Conservation (phyloP, 2,329 filamentous ascomycete genomes). For the Myriosclerotinia curreyana region DNA sequence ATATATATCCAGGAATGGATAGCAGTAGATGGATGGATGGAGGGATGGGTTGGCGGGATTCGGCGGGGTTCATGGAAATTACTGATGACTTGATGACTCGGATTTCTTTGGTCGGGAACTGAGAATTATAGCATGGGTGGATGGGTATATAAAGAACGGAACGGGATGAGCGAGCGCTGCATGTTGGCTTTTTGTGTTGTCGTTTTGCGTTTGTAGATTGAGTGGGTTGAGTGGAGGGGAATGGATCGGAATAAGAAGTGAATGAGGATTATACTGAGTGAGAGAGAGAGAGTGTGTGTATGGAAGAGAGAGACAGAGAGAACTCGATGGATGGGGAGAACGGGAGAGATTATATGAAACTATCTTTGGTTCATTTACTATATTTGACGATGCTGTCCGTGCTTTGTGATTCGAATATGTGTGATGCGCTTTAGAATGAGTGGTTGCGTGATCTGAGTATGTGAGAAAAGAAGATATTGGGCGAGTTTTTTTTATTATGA, state of each 20-base stretch:
- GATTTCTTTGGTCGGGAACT: constrained; percentile 10
- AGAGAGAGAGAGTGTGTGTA: not conserved
- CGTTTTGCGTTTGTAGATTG: not conserved
- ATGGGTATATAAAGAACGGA: constrained; percentile 5
- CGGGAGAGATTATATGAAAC: constrained; percentile 8
- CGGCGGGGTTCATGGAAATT: not conserved
- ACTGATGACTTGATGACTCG: constrained; percentile 14
- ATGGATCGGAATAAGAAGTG: not conserved
- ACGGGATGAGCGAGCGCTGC: constrained; percentile 2
- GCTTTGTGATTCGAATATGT: not conserved
- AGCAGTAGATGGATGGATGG: not conserved
- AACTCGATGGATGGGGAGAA: too few species aligned
- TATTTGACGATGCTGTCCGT: not conserved
- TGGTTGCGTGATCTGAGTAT: constrained; percentile 25
- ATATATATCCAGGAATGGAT: not conserved
- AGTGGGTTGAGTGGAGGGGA: not conserved
- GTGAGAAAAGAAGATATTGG: constrained; percentile 26
- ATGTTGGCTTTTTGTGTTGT: not conserved
- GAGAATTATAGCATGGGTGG: constrained; percentile 13
- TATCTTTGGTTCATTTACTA: not conserved
- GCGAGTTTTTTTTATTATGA: too few species aligned
- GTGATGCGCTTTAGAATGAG: constrained; percentile 7
- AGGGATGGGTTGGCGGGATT: not conserved
- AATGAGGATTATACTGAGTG: not conserved
- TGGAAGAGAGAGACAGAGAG: not conserved